These are phyloP conservation scores for Lasiodiplodia citricola DNA, from an alignment of 2,329 filamentous ascomycete genomes.

Conservation along the genomic window DNA sequence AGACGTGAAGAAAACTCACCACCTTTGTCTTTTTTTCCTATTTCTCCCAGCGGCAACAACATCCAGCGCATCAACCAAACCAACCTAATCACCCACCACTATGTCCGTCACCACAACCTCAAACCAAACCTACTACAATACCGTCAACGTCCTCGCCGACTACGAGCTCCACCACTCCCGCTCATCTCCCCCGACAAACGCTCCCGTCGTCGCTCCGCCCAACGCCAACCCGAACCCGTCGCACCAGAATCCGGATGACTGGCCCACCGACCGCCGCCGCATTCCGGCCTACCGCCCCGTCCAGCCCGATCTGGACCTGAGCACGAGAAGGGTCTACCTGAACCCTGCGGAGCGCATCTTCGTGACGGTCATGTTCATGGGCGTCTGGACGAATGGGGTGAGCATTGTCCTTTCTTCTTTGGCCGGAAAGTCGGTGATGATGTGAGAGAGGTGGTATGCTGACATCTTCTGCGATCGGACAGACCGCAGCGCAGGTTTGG, in stretches of 20 bases:
- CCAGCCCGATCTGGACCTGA: slow-evolving; percentile 50
- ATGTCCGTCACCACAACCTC: slow-evolving; percentile 54
- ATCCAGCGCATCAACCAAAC: background rate
- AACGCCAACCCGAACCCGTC: slow-evolving; percentile 36
- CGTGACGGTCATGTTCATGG: slow-evolving; percentile 57
- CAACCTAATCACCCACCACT: slow-evolving; percentile 14
- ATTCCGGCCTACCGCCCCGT: slow-evolving; percentile 56
- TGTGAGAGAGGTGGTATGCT: background rate
- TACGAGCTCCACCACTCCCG: slow-evolving; percentile 54
- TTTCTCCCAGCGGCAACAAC: slow-evolving; percentile 8
- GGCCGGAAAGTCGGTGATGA: background rate
- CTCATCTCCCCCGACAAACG: slow-evolving; percentile 30
- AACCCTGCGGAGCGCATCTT: slow-evolving; percentile 54
- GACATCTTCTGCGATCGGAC: background rate
- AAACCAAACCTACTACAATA: slow-evolving; percentile 45
- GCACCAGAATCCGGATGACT: slow-evolving; percentile 45
- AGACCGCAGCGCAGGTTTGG: slow-evolving; percentile 24
- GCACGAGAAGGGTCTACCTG: slow-evolving; percentile 50
- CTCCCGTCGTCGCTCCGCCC: slow-evolving; percentile 36
- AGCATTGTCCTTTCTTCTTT: slow-evolving; percentile 30
- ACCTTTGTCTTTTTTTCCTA: background rate
- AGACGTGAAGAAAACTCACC: background rate
- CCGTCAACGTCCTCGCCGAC: slow-evolving; percentile 48
- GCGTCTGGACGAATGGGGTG: slow-evolving; percentile 52
- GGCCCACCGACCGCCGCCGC: slow-evolving; percentile 55